Base-by-base conservation (phyloP, 441 rosid species). In the Pelargonium citronellum region DNA sequence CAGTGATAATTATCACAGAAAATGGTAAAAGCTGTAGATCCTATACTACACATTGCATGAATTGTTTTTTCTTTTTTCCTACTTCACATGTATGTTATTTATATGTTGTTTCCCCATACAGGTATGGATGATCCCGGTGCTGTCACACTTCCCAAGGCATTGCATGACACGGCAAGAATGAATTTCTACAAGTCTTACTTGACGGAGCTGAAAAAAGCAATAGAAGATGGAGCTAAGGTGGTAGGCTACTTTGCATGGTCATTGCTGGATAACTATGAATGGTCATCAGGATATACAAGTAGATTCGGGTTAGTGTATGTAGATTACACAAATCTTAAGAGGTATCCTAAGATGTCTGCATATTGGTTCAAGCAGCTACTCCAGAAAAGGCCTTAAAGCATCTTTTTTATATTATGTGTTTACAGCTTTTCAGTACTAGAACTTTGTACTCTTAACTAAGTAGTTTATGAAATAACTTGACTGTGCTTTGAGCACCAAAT, bases 161-260 rank as follows among this genome's bases (percentile, higher is more conserved):
- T 91, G 78, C 89, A 83, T 9, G 99, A 92, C 75, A 92, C 90
- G 0, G 83, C 81, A 0, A 87, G 98, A 83, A 81, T 95, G 43
- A 79, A 84, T 80, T 95, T 72, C 81, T 92, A 88, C 78, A 87
- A 63, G 75, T 79, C 77, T 47, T 95, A 95, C 77, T 43, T 95
- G 77, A 83, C 83, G 55, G 90, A 95, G 55, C 76, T 95, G 77
- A 90, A 90, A 87, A 92, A 88, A 75, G 98, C 98, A 0, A 78
- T 61, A 0, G 91, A 92, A 64, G 86, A 86, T 27, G 98, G 99
- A 77, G 96, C 97, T 68, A 89, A 95, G 64, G 85, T 89, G 9
- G 68, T 64, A 1, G 99, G 97, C 20, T 95, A 92, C 79, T 95
- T 95, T 41, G 98, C 95, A 0, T 95, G 99, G 99, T 89, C 98